Conservation (phyloP, 176 grass and related monocot species). For the Triticum monococcum region DNA sequence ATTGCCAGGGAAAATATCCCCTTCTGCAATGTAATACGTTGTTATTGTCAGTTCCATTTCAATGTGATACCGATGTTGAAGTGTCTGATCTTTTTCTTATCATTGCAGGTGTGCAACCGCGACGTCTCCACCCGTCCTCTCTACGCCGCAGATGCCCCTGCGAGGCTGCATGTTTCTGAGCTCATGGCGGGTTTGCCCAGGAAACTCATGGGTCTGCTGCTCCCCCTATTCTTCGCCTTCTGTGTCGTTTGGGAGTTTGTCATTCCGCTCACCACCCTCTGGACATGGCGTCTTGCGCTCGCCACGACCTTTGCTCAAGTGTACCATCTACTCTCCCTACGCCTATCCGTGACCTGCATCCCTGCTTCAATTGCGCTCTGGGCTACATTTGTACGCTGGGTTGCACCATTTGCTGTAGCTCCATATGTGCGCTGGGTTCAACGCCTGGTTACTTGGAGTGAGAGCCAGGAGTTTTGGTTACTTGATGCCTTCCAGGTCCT, state of each 20-base stretch:
- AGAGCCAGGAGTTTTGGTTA: background rate
- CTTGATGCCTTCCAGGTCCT: conserved; percentile 24
- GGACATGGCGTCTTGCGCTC: conserved; percentile 34
- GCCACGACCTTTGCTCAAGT: conserved; percentile 13
- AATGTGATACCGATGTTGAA: background rate
- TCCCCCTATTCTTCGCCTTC: conserved; percentile 13
- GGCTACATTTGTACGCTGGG: background rate
- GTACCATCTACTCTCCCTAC: conserved; percentile 20
- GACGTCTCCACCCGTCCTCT: background rate
- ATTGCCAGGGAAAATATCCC: background rate
- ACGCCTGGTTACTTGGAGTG: background rate
- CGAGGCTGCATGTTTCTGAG: conserved; percentile 14
- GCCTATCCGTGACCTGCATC: background rate
- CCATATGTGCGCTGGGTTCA: conserved; percentile 9
- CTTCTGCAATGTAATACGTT: background rate
- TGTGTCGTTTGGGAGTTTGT: conserved; percentile 16
- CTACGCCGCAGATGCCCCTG: background rate
- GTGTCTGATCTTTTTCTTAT: background rate
- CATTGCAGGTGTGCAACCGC: background rate
- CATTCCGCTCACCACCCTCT: conserved; percentile 31
- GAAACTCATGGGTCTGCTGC: conserved; percentile 20
- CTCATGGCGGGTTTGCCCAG: conserved; percentile 15
- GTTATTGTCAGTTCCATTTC: background rate
- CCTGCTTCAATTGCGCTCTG: background rate
- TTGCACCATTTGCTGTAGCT: background rate